Conservation (phyloP, 345 rosid genomes). For the Rhodamnia rubescens region DNA sequence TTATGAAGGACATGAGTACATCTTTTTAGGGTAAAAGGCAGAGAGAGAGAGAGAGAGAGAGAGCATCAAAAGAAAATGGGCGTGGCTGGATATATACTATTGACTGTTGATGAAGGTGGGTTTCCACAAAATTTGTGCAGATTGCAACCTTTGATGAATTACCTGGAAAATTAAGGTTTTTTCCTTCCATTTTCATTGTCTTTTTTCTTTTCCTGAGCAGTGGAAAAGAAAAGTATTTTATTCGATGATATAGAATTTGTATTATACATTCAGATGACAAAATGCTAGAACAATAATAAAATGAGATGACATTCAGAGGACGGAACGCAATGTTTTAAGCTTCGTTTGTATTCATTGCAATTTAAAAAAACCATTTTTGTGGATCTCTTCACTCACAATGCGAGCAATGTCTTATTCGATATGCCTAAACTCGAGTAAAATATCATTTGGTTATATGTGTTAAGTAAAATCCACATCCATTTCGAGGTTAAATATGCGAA, state of each 20-base stretch:
- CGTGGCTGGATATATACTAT: background rate
- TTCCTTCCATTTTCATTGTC: background rate
- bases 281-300: too few relatives aligned
- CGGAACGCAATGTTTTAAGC: rapidly evolving
- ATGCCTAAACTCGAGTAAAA: background rate
- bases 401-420: background rate
- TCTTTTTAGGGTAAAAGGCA: background rate
- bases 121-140: background rate
- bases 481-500: background rate
- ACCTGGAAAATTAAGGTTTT: background rate
- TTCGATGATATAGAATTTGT: background rate
- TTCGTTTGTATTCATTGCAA: background rate
- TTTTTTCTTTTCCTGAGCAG: background rate
- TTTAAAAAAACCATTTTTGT: background rate
- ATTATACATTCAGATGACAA: background rate
- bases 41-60: background rate
- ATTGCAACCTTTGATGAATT: background rate
- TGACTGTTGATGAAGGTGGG: background rate
- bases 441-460: background rate
- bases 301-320: background rate
- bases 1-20: slow-evolving; percentile 34
- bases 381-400: background rate
- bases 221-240: background rate
- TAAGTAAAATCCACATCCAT: background rate
- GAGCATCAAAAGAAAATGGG: background rate